Evolutionary conservation across 139 green algal species (phyloP), one percentile per base, ranked within the genome.

Genomic region (Medakamo hakoo): DNA sequence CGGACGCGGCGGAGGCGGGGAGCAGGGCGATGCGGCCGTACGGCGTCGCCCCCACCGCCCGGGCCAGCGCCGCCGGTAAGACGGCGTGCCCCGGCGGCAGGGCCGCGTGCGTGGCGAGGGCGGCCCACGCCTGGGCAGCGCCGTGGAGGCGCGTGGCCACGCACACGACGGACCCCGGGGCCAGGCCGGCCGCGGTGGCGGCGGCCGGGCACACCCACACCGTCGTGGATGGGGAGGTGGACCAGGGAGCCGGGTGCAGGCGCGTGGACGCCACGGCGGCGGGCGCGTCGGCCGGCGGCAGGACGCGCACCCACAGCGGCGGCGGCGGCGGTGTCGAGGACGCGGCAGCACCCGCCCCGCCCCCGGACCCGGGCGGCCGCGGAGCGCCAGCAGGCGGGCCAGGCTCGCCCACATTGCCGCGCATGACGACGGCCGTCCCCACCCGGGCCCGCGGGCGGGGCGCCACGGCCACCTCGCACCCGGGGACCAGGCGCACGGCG

Each of bases 381-480:
- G 73, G 27, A 59, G 27, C 2, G 55, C 63, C 58, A 63, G 40
- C 32, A 26, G n/a, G n/a, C 20, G 63, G 29, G 40, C 9, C 2
- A 4, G 24, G 49, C 29, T n/a, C n/a, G n/a, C n/a, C n/a, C n/a
- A n/a, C n/a, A n/a, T n/a, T n/a, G n/a, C n/a, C n/a, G n/a, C n/a
- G n/a, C n/a, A n/a, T n/a, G n/a, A n/a, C n/a, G n/a, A n/a, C n/a
- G n/a, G n/a, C 22, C 59, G 26, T 27, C 61, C 19, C 27, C 21
- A 27, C 29, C 9, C 62, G 28, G 57, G 30, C 24, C 9, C 85
- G 66, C 2, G 75, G 73, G 22, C 85, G 79, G 2, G 87, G 88
- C 0, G 86, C 85, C 1, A 95, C 70, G 5, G 73, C 64, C 24
- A 95, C 62, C 70, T 95, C 88, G 0, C 57, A 72, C 0, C 84